These are phyloP conservation scores for Novymonas esmeraldas DNA, from an alignment of 208 protist genomes.

Conservation along the genomic window DNA sequence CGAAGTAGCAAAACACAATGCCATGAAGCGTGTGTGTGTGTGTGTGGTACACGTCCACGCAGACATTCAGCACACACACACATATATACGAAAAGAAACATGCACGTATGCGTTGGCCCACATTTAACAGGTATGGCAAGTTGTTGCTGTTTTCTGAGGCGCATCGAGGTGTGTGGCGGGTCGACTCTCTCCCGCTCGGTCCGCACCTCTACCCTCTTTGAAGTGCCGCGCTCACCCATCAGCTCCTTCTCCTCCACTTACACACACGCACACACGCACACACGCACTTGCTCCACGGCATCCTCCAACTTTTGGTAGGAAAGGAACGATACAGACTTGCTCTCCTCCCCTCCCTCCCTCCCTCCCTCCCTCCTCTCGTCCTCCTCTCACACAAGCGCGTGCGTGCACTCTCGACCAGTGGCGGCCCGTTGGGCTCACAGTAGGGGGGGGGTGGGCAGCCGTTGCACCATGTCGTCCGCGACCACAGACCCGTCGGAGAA, in stretches of 20 bases:
- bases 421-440: too few species aligned
- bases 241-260: not conserved
- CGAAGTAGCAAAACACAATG: too few species aligned
- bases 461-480: too few species aligned
- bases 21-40: too few species aligned
- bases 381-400: not conserved
- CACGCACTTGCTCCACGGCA: too few species aligned
- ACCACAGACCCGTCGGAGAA: not conserved
- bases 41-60: not conserved
- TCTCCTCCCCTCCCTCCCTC: not conserved
- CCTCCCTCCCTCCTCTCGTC: not conserved
- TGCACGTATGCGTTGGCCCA: too few species aligned
- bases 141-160: too few species aligned
- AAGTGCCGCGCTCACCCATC: not conserved
- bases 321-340: not conserved
- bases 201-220: not conserved
- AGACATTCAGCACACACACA: not conserved
- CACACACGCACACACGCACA: not conserved
- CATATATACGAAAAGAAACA: too few species aligned
- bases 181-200: too few species aligned
- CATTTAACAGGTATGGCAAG: too few species aligned
- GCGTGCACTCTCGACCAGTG: not conserved
- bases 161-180: too few species aligned
- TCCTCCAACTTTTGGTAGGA: not conserved
- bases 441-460: too few species aligned